These are phyloP conservation scores for Fusarium coicis DNA, from an alignment of 2,329 filamentous ascomycete species.

Conservation along the genomic window DNA sequence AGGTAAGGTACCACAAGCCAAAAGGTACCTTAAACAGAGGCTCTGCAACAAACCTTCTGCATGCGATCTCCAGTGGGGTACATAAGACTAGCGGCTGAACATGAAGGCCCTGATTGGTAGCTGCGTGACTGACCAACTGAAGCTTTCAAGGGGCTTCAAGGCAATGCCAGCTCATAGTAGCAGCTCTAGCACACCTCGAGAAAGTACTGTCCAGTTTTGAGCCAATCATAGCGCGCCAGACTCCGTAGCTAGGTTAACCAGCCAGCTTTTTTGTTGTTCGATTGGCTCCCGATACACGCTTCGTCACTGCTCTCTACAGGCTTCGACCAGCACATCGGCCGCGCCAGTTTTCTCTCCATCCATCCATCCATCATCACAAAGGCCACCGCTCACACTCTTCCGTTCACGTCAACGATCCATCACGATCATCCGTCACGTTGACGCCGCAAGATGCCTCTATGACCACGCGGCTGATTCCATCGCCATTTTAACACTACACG, in stretches of 20 bases:
- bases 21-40: conserved; percentile 35
- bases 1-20: conserved; percentile 36
- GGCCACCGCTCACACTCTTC: conserved; percentile 36
- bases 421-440: conserved; percentile 29
- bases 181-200: conserved; percentile 33
- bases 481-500: conserved; percentile 34
- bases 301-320: conserved; percentile 42
- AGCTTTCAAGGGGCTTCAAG: conserved; percentile 33
- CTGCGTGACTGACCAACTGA: conserved; percentile 9
- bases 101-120: conserved; percentile 20
- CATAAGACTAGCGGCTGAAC: conserved; percentile 11
- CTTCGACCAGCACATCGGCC: conserved; percentile 17
- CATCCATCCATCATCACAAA: conserved; percentile 37
- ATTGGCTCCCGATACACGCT: conserved; percentile 43
- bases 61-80: conserved; percentile 34
- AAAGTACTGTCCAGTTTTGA: not conserved
- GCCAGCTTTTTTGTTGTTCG: conserved; percentile 40
- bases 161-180: conserved; percentile 41
- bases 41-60: conserved; percentile 30
- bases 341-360: conserved; percentile 37
- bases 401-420: conserved; percentile 34
- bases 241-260: conserved; percentile 37
- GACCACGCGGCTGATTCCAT: conserved; percentile 40
- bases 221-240: conserved; percentile 38
- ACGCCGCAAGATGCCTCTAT: conserved; percentile 45